Base-by-base conservation (phyloP, 352 stramenopile genomes). In the Pythium grandisporangium region DNA sequence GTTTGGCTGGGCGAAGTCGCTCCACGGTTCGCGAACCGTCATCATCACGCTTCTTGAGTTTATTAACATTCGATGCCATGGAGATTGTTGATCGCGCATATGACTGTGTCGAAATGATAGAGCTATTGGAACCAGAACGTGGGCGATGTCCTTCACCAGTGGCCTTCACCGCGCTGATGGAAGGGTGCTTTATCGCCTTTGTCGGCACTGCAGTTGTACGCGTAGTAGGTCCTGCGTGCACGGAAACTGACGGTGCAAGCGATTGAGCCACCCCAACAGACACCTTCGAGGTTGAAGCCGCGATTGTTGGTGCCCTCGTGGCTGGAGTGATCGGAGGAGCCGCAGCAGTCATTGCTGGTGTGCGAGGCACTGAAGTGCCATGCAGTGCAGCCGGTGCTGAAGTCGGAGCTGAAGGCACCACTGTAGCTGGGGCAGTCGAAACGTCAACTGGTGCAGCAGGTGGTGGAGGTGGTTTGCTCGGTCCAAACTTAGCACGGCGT, bases 1-100 rank as follows among this genome's bases (percentile, higher is more conserved):
- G 85, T 49, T 97, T 95, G 0, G 80, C 78, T 20, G 80, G 82
- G 2, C 79, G 77, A 44, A 95, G 42, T 11, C 79, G 71, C 19
- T 77, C 73, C 21, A 95, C 82, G 0, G 77, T 85, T 13, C 82
- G 70, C 16, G 75, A 87, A 12, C 61, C 39, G 42, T 91, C 80
- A 1, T 45, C 29, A 6, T 76, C 39, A 20, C 55, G 52, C 49
- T 86, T 84, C 49, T 70, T 87, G 6, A 61, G 35, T 24, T 76
- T 83, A 17, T 72, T 86, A 30, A 83, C 65, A 5, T 67, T 87
- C 14, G 80, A 93, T n/a, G 73, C 71, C 42, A 85, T 69, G 2
- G 80, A 93, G 29, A 84, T 66, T 3, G 79, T 79, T n/a, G 77
- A 91, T 21, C 56, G 63, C 5, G 77, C 73, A 50, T 86, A 84